Conservation (phyloP, 1,139 yeast genomes). For the Kluyveromyces sp. region DNA sequence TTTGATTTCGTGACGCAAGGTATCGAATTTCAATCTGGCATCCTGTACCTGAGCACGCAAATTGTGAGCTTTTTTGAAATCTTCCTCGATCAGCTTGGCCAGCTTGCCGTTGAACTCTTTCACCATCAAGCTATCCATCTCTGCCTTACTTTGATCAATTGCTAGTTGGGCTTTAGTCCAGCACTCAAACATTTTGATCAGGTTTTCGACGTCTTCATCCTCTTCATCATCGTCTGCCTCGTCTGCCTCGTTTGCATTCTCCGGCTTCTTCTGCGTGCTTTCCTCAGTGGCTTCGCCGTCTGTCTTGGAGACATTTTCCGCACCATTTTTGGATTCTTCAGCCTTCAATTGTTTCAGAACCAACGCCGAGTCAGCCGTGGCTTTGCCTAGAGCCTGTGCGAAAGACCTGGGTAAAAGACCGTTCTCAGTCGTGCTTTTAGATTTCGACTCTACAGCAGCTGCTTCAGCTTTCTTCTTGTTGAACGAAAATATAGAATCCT, state of each 20-base stretch:
- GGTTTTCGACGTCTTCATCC: constrained; percentile 25
- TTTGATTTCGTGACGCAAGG: constrained; percentile 50
- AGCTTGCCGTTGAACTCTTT: constrained; percentile 50
- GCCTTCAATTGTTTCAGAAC: constrained; percentile 23
- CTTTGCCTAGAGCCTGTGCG: constrained; percentile 44
- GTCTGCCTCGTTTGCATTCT: constrained; percentile 11
- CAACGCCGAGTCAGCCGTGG: constrained; percentile 37
- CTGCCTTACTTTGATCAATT: constrained; percentile 36
- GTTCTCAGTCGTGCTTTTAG: constrained; percentile 14
- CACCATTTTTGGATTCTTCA: constrained; percentile 28
- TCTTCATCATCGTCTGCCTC: constrained; percentile 27
- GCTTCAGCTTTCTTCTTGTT: constrained; percentile 11
- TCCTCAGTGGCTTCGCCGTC: constrained; percentile 21
- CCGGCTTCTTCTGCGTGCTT: constrained; percentile 26
- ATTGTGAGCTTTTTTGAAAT: constrained; percentile 54
- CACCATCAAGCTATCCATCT: constrained; percentile 57
- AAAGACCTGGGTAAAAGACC: constrained; percentile 42
- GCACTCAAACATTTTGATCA: constrained; percentile 23
- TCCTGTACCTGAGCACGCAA: constrained; percentile 63
- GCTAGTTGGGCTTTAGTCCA: constrained; percentile 53
- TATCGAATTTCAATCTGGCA: constrained; percentile 63
- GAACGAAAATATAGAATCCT: constrained; percentile 18
- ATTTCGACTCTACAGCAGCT: neutral
- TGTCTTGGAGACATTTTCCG: constrained; percentile 27
- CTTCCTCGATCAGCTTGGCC: constrained; percentile 44